These are phyloP conservation scores for Ganoderma resinaceum DNA, from an alignment of 1,284 basidiomycete genomes.

Conservation along the genomic window DNA sequence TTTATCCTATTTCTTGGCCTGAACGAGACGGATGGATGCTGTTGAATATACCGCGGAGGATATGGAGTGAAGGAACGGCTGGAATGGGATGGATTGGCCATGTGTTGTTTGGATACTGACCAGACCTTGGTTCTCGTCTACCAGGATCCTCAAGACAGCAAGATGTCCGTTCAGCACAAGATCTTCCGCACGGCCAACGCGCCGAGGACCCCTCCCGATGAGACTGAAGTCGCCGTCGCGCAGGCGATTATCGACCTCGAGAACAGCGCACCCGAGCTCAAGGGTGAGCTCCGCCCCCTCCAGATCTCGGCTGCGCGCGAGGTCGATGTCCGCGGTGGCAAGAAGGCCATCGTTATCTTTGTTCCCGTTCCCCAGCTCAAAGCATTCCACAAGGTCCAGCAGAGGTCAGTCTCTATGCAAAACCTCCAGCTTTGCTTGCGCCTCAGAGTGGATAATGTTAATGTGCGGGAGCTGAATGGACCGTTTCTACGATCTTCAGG, in stretches of 20 bases:
- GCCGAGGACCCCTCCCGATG: slow-evolving; percentile 87
- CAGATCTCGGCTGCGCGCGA: slow-evolving; percentile 99
- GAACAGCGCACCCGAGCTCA: slow-evolving; percentile 98
- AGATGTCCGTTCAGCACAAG: slow-evolving; percentile 85
- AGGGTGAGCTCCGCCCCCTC: slow-evolving; percentile 93
- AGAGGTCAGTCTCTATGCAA: slow-evolving; percentile 69
- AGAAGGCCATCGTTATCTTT: slow-evolving; percentile 99
- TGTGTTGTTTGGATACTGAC: slow-evolving; percentile 53
- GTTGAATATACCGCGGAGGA: slow-evolving; percentile 23
- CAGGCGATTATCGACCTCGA: slow-evolving; percentile 98
- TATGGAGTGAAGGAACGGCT: slow-evolving; percentile 36
- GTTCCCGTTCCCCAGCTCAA: slow-evolving; percentile 98
- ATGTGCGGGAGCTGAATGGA: slow-evolving; percentile 4
- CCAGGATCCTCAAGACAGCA: slow-evolving; percentile 45
- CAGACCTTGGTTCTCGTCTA: slow-evolving; percentile 40
- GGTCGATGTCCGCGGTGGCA: slow-evolving; percentile 98
- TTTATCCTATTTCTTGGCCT: slow-evolving; percentile 33
- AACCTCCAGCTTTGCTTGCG: not conserved
- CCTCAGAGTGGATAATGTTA: not conserved
- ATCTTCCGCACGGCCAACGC: slow-evolving; percentile 97
- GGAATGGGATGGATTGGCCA: slow-evolving; percentile 55
- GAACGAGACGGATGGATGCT: slow-evolving; percentile 18
- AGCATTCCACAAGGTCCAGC: slow-evolving; percentile 99
- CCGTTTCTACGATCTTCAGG: slow-evolving; percentile 50
- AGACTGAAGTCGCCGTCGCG: slow-evolving; percentile 92